Evolutionary conservation across 1,139 yeast genomes (phyloP), one percentile per base, ranked within the genome.

Genomic region (Wickerhamomyces sp.): DNA sequence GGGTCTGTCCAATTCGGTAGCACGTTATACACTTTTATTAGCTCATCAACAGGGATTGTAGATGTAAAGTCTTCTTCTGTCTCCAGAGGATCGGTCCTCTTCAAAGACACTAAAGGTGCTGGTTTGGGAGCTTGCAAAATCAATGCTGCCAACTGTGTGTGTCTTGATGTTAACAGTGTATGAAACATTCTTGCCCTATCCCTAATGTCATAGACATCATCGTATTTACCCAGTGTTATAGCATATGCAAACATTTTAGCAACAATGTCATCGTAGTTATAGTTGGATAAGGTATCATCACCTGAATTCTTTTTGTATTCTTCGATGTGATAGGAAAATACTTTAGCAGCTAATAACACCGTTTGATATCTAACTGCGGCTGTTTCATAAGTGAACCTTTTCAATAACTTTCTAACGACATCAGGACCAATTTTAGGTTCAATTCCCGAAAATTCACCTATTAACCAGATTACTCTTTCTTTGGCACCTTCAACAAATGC

Each of bases 391-490:
- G 81, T 66, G 59, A 85, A 86, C 3, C 58, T 61, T 31, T 70
- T 70, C n/a, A 82, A 62, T 31, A 84, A 61, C 8, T 64, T 61
- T 39, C 96, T 70, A 41, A 89, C 65, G 2, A 88, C 76, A 58
- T 92, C 97, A 0, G 95, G 94, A 1, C 88, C 88, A 35, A 85
- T 70, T 19, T 62, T 61, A n/a, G 72, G 69, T 13, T 70, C 69
- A 10, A 66, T 51, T 1, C 61, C 60, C 1, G 73, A 60, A 54
- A 85, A 82, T 55, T 92, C 97, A 3, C 97, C 97, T 33, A 92
- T 76, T 12, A 90, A 72, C 97, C 97, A 94, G 15, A 92, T 72
- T 17, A 89, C 80, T 41, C 94, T 84, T 2, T 95, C 89, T 48
- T 81, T 77, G 0, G 97, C 96, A 15, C 70, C 69, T 18, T 65